Conservation (phyloP, 2,329 filamentous ascomycete species). For the Eurotiales sp. region DNA sequence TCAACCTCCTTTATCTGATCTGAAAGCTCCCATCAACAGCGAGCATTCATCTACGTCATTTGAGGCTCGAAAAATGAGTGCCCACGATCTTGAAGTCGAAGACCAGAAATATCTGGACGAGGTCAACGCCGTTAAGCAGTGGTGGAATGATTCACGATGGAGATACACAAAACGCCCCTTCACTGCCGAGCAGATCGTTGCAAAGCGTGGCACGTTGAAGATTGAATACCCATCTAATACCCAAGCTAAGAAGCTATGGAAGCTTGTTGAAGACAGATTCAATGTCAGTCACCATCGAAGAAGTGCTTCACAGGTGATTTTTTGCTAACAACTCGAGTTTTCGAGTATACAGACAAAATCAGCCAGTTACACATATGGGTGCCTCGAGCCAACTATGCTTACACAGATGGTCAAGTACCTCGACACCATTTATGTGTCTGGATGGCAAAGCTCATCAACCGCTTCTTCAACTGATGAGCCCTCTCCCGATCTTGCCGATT, state of each 20-base stretch:
- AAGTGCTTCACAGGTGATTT: not conserved
- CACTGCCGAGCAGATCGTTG: slow-evolving; percentile 93
- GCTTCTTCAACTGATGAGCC: slow-evolving; percentile 94
- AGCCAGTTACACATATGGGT: slow-evolving; percentile 93
- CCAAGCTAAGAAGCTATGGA: slow-evolving; percentile 92
- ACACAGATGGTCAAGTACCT: slow-evolving; percentile 99
- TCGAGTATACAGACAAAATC: slow-evolving; percentile 62
- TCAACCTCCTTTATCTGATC: too few species aligned
- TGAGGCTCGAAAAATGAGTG: slow-evolving; percentile 16
- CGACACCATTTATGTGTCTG: slow-evolving; percentile 97
- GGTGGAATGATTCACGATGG: slow-evolving; percentile 94
- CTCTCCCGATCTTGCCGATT: slow-evolving; percentile 95
- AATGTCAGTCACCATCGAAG: slow-evolving; percentile 52
- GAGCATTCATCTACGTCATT: too few species aligned
- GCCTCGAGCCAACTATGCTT: slow-evolving; percentile 95
- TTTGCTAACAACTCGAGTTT: slow-evolving; percentile 19
- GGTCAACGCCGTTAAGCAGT: slow-evolving; percentile 82
- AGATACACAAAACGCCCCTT: slow-evolving; percentile 87
- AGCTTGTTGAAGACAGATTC: slow-evolving; percentile 81
- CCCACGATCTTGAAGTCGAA: slow-evolving; percentile 53
- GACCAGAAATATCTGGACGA: slow-evolving; percentile 75
- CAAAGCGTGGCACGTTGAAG: slow-evolving; percentile 86
- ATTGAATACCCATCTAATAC: slow-evolving; percentile 88
- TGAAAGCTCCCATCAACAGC: too few species aligned
- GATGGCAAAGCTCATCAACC: slow-evolving; percentile 97